phyloP scores from a whole-genome alignment of 257 asterid species.

The Agastache rugosa region DNA sequence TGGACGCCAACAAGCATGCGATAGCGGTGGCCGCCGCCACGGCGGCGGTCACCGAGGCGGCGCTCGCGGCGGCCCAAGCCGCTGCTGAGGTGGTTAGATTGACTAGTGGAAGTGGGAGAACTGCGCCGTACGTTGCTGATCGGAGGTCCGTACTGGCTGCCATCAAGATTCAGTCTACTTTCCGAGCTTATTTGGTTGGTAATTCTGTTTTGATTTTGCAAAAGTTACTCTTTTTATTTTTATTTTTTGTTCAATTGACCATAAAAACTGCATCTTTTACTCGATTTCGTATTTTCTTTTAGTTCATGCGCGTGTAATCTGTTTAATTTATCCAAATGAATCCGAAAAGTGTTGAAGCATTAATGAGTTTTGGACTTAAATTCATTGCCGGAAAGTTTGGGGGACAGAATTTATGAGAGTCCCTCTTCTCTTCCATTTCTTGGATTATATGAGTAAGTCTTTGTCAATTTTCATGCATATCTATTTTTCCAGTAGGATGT shows the following conservation, averaged over 20 bases:
- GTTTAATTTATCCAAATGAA: neutral
- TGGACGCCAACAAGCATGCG: constrained; percentile 86
- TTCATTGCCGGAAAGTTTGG: constrained; percentile 32
- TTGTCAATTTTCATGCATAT: constrained; percentile 17
- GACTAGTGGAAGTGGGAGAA: constrained; percentile 63
- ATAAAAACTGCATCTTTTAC: neutral
- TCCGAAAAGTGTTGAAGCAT: neutral
- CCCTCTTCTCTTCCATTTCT: constrained; percentile 34
- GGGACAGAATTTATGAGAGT: constrained; percentile 33
- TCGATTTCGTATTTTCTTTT: neutral
- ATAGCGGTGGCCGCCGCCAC: constrained; percentile 99
- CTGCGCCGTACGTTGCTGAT: constrained; percentile 38
- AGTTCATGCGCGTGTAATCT: no score
- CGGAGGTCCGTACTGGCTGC: constrained; percentile 72
- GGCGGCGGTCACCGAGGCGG: constrained; percentile 98
- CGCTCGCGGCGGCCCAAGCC: constrained; percentile 96
- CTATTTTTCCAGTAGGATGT: constrained; percentile 25
- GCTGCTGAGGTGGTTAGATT: constrained; percentile 91
- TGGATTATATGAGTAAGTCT: constrained; percentile 38
- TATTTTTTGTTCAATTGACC: neutral
- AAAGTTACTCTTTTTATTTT: neutral
- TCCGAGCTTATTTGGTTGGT: constrained; percentile 92
- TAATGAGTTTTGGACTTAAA: constrained; percentile 26
- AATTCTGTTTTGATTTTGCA: neutral
- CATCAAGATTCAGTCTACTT: constrained; percentile 83